Evolutionary conservation across 306 rosid genomes (phyloP), one percentile per base, ranked within the genome.

Genomic region (Elaeagnus macrophylla): DNA sequence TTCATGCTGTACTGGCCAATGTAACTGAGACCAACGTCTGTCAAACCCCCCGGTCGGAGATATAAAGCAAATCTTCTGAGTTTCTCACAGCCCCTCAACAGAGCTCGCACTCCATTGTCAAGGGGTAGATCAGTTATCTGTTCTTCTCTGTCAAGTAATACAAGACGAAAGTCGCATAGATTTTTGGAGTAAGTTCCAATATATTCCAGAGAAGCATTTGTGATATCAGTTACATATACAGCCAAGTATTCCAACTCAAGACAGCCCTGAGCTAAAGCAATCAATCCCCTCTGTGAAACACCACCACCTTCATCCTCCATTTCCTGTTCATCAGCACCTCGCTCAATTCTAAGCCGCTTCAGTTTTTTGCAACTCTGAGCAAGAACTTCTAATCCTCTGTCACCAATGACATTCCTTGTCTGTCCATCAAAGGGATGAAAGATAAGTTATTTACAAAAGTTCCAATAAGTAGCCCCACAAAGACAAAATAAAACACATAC

Each of bases 371-470:
- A 91, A 67, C 66, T 65, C 37, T 41, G 79, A 20, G 93, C 89
- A 42, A 91, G 94, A 57, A 84, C 89, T 79, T 87, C 99, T 63
- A 91, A 61, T 56, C 99, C 99, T 79, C 85, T 80, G 65, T 91
- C 99, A 60, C 99, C 99, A 54, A 91, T 84, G 37, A 87, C 99
- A 63, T 91, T 84, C 76, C 99, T 82, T 37, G 95, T 76, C 99
- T 91, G 95, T 53, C 54, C 61, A 76, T 38, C 55, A 59, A 11
- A 69, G 68, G 66, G 62, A 17, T 39, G 43, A 2, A 54, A 39
- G 19, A 60, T 42, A 64, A 36, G 9, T 32, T 66, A 15, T 59
- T 56, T 56, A 52, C 4, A 68, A 56, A 48, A 59, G n/a, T 18
- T 19, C 42, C 61, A 10, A 65, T 40, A 17, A 12, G 10, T 53